Evolutionary conservation across 2,329 filamentous ascomycete species (phyloP).

Genomic region (Phaeosphaeria sp.): DNA sequence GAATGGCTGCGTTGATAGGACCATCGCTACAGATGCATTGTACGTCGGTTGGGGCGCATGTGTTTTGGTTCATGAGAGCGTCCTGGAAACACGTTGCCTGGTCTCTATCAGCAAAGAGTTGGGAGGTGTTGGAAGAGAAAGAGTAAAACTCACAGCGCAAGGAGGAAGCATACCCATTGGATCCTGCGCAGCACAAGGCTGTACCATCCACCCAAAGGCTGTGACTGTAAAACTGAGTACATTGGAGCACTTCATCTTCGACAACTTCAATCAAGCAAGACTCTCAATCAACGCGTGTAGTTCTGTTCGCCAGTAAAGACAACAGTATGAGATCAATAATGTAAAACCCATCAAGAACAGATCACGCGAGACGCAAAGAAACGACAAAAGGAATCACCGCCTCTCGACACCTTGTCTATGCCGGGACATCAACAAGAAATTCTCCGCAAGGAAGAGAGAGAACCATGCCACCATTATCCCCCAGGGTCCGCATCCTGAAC

Average conservation of each 20-base stretch:
- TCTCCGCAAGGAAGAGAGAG: not conserved
- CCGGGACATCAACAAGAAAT: not conserved
- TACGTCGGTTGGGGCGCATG: slow-evolving; percentile 12
- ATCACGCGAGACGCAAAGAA: not conserved
- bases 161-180: not conserved
- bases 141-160: not conserved
- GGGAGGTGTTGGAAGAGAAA: not conserved
- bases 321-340: not conserved
- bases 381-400: not conserved
- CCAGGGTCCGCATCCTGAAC: not conserved
- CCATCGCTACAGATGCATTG: slow-evolving; percentile 16
- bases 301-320: not conserved
- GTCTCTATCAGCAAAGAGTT: not conserved
- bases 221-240: not conserved
- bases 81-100: slow-evolving; percentile 12
- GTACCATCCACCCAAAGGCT: not conserved
- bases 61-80: slow-evolving; percentile 8
- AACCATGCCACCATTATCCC: not conserved
- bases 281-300: not conserved
- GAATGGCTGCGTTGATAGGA: slow-evolving; percentile 12
- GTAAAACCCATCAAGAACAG: not conserved
- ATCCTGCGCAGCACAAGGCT: not conserved
- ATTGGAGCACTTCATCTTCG: not conserved
- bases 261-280: not conserved
- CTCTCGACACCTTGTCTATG: not conserved